Conservation (phyloP, 768 basidiomycete species). For the Tricholoma furcatifolium region DNA sequence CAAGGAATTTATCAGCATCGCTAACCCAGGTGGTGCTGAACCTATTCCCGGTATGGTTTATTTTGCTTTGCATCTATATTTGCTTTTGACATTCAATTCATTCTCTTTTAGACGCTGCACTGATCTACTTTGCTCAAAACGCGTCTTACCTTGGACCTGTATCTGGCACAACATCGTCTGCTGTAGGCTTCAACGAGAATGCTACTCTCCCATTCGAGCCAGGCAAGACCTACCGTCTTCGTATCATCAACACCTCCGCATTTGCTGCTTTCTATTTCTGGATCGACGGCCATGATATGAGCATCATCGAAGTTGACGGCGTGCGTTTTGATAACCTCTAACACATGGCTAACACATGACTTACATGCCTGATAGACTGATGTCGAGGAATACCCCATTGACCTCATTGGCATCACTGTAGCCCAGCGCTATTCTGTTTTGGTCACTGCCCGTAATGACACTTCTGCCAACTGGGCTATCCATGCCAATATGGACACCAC, state of each 20-base stretch:
- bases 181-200: slow-evolving; percentile 84
- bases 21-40: slow-evolving; percentile 83
- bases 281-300: slow-evolving; percentile 88
- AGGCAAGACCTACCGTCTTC: slow-evolving; percentile 88
- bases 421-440: slow-evolving; percentile 94
- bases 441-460: slow-evolving; percentile 88
- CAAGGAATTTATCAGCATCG: slow-evolving; percentile 62
- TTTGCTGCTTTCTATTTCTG: slow-evolving; percentile 80
- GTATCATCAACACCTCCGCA: slow-evolving; percentile 81
- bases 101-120: slow-evolving; percentile 55
- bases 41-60: slow-evolving; percentile 73
- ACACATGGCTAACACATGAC: neutral
- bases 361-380: slow-evolving; percentile 53
- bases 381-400: slow-evolving; percentile 68
- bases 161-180: slow-evolving; percentile 45
- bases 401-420: slow-evolving; percentile 71
- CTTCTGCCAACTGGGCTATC: slow-evolving; percentile 80
- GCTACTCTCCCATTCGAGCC: slow-evolving; percentile 80
- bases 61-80: neutral
- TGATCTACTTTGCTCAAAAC: slow-evolving; percentile 85
- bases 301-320: slow-evolving; percentile 81
- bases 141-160: slow-evolving; percentile 66
- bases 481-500: slow-evolving; percentile 87
- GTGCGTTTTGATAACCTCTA: slow-evolving; percentile 40
- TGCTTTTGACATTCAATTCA: neutral